phyloP scores from a whole-genome alignment of 371 early-diverging fungal genomes.

The Syncephalastrum racemosum region DNA sequence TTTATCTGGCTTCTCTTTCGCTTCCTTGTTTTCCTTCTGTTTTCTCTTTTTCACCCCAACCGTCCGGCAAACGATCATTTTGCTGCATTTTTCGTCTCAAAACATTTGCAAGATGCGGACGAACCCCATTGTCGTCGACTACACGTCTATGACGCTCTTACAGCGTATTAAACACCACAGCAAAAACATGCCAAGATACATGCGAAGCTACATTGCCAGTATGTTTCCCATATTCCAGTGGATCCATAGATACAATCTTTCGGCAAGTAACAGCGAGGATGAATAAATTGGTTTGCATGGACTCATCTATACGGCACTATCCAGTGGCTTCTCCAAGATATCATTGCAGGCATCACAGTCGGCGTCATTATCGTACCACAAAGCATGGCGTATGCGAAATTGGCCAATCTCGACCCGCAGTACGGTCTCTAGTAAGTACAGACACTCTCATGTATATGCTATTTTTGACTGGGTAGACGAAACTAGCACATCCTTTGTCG shows the following conservation, averaged over 20 bases:
- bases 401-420: constrained; percentile 70
- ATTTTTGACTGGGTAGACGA: not conserved
- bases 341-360: constrained; percentile 86
- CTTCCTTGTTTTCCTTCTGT: too few relatives aligned
- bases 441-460: not conserved
- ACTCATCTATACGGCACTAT: not conserved
- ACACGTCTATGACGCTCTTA: constrained; percentile 9
- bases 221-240: constrained; percentile 25
- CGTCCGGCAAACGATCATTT: too few relatives aligned
- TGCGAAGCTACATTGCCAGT: constrained; percentile 10
- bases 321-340: constrained; percentile 78
- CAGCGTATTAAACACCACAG: constrained; percentile 5
- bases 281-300: not conserved
- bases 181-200: constrained; percentile 1
- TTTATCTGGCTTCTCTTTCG: too few relatives aligned
- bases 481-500: constrained; percentile 59
- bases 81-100: too few relatives aligned
- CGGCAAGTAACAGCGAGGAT: constrained; percentile 16
- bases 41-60: too few relatives aligned
- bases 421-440: constrained; percentile 25
- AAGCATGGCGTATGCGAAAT: constrained; percentile 80
- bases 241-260: constrained; percentile 31
- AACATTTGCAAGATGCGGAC: too few relatives aligned
- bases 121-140: constrained; percentile 10
- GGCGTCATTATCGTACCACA: constrained; percentile 86